These are phyloP conservation scores for Aspergillus latus DNA, from an alignment of 2,329 filamentous ascomycete genomes.

Conservation along the genomic window DNA sequence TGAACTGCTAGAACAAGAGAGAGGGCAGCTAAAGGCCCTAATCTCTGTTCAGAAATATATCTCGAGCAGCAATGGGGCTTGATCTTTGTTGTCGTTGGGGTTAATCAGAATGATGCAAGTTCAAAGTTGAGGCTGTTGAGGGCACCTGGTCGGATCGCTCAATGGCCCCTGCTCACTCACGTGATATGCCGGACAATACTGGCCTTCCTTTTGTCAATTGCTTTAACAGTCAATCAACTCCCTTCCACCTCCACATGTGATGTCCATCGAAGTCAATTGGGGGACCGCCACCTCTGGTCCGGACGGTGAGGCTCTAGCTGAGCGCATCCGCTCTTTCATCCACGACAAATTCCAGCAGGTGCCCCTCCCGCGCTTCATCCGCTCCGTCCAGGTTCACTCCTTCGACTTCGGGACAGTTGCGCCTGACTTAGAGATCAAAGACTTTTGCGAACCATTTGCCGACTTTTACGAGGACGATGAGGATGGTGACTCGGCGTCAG, in stretches of 20 bases:
- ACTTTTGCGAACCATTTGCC: constrained; percentile 90
- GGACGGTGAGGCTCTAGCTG: constrained; percentile 80
- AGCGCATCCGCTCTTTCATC: constrained; percentile 86
- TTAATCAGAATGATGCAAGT: constrained; percentile 4
- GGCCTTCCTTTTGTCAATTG: background rate
- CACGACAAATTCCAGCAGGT: constrained; percentile 95
- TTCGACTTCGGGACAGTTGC: constrained; percentile 87
- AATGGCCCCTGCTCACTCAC: constrained; percentile 9
- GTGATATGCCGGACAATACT: background rate
- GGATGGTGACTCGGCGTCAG: constrained; percentile 51
- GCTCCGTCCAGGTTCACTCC: constrained; percentile 88
- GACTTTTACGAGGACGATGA: constrained; percentile 89
- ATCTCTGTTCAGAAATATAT: background rate
- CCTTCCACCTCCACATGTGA: constrained; percentile 44
- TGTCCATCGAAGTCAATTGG: constrained; percentile 99
- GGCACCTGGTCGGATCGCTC: background rate
- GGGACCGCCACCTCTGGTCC: constrained; percentile 84
- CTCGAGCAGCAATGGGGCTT: background rate
- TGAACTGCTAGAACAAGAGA: background rate
- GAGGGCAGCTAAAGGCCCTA: background rate
- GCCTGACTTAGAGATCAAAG: constrained; percentile 87
- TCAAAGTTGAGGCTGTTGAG: constrained; percentile 9
- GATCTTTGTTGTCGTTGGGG: constrained; percentile 3
- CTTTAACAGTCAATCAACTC: background rate
- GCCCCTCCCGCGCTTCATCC: constrained; percentile 89